Evolutionary conservation across 805 yeast species (phyloP).

Genomic region (Candida manassasensis): DNA sequence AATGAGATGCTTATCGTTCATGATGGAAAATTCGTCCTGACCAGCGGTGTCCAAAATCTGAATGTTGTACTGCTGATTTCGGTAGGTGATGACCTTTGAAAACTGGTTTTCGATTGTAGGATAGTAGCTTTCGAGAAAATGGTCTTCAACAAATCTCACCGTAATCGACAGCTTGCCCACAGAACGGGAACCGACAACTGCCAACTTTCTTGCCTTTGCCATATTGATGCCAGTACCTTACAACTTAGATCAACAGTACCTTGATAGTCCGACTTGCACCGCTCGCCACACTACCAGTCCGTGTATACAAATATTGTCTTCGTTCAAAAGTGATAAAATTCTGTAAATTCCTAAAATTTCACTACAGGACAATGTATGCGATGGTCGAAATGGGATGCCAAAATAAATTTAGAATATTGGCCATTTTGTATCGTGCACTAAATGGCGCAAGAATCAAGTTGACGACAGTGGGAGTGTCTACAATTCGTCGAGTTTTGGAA

Average conservation of each 20-base stretch:
- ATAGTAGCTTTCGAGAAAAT: constrained; percentile 82
- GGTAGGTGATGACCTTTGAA: constrained; percentile 60
- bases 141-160: constrained; percentile 81
- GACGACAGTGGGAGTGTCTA: too few species aligned
- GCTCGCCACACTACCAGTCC: too few species aligned
- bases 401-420: too few species aligned
- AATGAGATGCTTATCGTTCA: constrained; percentile 72
- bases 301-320: too few species aligned
- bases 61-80: constrained; percentile 71
- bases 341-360: too few species aligned
- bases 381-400: too few species aligned
- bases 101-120: constrained; percentile 90
- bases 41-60: constrained; percentile 93
- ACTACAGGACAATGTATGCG: too few species aligned
- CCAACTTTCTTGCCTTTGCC: constrained; percentile 65
- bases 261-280: not conserved
- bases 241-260: not conserved
- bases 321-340: too few species aligned
- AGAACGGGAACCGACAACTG: constrained; percentile 82
- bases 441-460: too few species aligned
- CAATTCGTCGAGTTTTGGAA: too few species aligned
- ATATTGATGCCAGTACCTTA: constrained; percentile 11
- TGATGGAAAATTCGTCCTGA: constrained; percentile 80
- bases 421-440: too few species aligned
- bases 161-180: constrained; percentile 87